Percentiles rank a stretch among this genome's conserved stretches.
Evolutionary conservation across 176 grass and related monocot genomes (phyloP).

Genomic region (Ensete ventricosum): DNA sequence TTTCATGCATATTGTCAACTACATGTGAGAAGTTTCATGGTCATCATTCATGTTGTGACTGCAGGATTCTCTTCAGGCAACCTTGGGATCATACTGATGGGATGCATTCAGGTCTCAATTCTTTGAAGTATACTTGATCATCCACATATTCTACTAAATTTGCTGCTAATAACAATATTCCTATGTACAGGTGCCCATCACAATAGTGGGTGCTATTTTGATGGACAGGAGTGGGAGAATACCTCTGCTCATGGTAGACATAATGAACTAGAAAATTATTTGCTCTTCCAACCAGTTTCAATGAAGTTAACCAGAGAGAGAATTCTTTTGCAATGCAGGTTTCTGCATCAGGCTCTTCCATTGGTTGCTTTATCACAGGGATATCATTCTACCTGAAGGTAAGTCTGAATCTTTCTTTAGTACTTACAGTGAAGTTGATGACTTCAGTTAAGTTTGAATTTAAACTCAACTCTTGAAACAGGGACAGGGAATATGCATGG

Average conservation of each 20-base stretch:
- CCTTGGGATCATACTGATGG: conserved; percentile 57
- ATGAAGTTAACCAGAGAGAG: not conserved
- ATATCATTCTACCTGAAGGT: conserved; percentile 74
- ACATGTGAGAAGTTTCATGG: not conserved
- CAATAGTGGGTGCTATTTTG: conserved; percentile 52
- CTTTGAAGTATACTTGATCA: conserved; percentile 11
- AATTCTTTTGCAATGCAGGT: conserved; percentile 33
- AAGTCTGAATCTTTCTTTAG: conserved; percentile 11
- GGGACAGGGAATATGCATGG: conserved; percentile 38
- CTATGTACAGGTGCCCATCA: conserved; percentile 53
- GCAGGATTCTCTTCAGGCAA: conserved; percentile 53
- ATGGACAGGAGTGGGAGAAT: conserved; percentile 77
- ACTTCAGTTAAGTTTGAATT: conserved; percentile 18
- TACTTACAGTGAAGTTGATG: not conserved
- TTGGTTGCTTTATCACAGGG: conserved; percentile 53
- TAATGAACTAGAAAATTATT: not conserved
- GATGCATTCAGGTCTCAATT: conserved; percentile 43
- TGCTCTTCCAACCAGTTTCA: not conserved
- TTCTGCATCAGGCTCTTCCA: conserved; percentile 61
- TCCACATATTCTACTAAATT: conserved; percentile 32
- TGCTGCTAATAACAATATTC: conserved; percentile 16
- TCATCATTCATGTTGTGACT: conserved; percentile 17
- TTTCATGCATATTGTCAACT: too few species aligned
- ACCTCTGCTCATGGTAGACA: conserved; percentile 61
- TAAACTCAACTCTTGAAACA: conserved; percentile 24